phyloP scores from a whole-genome alignment of 2,329 filamentous ascomycete species.

The Aphanocladium album region DNA sequence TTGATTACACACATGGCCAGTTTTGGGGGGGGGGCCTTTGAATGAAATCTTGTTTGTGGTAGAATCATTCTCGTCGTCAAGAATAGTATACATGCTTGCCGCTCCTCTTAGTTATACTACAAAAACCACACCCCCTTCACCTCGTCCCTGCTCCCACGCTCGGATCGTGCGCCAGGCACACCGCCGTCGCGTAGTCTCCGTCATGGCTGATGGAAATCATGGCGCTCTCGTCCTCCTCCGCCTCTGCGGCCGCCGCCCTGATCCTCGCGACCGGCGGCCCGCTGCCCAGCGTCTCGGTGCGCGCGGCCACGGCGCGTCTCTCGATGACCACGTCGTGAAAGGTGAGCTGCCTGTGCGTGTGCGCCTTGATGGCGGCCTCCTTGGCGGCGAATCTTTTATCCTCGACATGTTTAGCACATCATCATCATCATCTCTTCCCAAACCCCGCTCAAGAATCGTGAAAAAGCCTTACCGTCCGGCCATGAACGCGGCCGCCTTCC shows the following conservation, averaged over 20 bases:
- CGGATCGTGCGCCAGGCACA: conserved; percentile 50
- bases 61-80: neutral
- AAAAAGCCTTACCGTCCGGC: too few species aligned
- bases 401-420: too few species aligned
- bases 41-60: too few species aligned
- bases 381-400: conserved; percentile 69
- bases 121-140: too few species aligned
- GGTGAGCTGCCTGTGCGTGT: conserved; percentile 51
- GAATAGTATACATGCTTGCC: neutral
- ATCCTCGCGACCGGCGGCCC: conserved; percentile 43
- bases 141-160: neutral
- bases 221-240: conserved; percentile 47
- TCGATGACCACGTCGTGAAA: conserved; percentile 57
- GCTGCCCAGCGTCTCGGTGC: conserved; percentile 26
- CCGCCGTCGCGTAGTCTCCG: conserved; percentile 70
- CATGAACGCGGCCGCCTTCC: conserved; percentile 36
- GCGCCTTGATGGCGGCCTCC: conserved; percentile 70
- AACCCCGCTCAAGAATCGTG: too few species aligned
- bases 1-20: too few species aligned
- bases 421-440: too few species aligned
- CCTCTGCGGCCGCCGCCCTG: conserved; percentile 21
- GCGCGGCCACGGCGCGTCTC: conserved; percentile 17
- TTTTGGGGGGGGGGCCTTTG: too few species aligned
- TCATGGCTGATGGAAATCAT: conserved; percentile 84
- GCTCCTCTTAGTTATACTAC: too few species aligned